Evolutionary conservation across 257 asterid genomes (phyloP).

Genomic region (Solanum sitiens): DNA sequence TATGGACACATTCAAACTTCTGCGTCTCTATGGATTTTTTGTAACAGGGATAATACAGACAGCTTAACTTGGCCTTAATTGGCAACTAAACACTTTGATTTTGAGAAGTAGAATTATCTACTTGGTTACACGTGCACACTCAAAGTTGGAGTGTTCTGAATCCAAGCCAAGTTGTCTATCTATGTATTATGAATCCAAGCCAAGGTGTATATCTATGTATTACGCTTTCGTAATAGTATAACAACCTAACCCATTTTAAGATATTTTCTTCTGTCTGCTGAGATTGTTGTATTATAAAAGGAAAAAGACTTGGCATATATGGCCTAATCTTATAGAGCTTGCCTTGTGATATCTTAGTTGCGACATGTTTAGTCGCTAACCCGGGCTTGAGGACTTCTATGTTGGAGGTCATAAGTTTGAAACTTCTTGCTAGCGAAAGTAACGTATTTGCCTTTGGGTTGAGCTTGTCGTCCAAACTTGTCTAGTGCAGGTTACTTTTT

Average conservation of each 20-base stretch:
- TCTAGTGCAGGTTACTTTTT: no score
- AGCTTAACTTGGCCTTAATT: background rate
- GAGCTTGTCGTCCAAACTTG: background rate
- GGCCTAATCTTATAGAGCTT: no score
- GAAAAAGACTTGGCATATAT: background rate
- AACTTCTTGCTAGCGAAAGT: rapidly evolving
- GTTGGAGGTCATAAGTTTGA: background rate
- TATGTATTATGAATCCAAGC: background rate
- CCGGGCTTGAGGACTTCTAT: no score
- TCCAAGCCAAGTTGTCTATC: background rate
- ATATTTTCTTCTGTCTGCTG: background rate
- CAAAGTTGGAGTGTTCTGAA: background rate
- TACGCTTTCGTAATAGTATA: background rate
- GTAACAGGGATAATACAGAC: background rate
- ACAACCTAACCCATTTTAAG: background rate
- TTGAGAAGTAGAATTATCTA: background rate
- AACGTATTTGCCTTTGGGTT: background rate
- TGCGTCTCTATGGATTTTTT: background rate
- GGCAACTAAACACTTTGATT: background rate
- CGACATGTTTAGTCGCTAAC: background rate
- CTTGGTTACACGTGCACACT: background rate
- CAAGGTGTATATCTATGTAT: background rate
- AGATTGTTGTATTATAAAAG: background rate
- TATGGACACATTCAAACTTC: background rate
- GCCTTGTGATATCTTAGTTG: background rate